Evolutionary conservation across 441 rosid genomes (phyloP).

Genomic region (Populus tomentosa): DNA sequence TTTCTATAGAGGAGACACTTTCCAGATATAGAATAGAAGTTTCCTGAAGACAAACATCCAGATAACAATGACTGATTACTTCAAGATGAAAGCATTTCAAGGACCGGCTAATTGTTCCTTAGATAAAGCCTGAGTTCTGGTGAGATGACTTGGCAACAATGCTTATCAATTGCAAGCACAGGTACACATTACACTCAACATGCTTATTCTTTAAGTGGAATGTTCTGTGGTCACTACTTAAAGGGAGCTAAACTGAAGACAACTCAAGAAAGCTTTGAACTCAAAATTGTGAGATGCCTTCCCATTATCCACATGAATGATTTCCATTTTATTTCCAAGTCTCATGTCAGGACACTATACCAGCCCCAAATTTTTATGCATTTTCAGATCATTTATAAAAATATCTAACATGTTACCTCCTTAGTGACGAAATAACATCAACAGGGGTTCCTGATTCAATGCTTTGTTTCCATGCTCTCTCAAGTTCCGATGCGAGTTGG

Average conservation of each 20-base stretch:
- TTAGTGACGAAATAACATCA: constrained; percentile 67
- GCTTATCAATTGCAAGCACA: neutral
- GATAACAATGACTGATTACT: too few species aligned
- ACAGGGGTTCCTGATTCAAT: constrained; percentile 44
- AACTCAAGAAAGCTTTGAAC: neutral
- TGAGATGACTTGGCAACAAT: neutral
- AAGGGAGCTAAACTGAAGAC: neutral
- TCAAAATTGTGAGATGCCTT: neutral
- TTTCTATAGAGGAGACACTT: neutral
- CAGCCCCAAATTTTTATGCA: neutral
- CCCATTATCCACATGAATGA: neutral
- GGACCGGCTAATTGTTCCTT: neutral
- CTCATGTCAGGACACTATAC: neutral
- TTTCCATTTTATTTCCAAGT: neutral
- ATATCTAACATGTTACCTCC: constrained; percentile 37
- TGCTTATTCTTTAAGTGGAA: neutral
- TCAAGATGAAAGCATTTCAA: neutral
- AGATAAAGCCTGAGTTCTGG: neutral
- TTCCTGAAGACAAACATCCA: too few species aligned
- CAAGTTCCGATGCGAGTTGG: constrained; percentile 83
- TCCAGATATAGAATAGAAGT: neutral
- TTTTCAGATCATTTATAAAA: constrained; percentile 7
- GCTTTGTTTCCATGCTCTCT: constrained; percentile 63
- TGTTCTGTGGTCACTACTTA: neutral
- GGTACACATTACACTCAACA: neutral